Evolutionary conservation across 2,329 filamentous ascomycete species (phyloP).

Genomic region (Emergomyces orientalis): DNA sequence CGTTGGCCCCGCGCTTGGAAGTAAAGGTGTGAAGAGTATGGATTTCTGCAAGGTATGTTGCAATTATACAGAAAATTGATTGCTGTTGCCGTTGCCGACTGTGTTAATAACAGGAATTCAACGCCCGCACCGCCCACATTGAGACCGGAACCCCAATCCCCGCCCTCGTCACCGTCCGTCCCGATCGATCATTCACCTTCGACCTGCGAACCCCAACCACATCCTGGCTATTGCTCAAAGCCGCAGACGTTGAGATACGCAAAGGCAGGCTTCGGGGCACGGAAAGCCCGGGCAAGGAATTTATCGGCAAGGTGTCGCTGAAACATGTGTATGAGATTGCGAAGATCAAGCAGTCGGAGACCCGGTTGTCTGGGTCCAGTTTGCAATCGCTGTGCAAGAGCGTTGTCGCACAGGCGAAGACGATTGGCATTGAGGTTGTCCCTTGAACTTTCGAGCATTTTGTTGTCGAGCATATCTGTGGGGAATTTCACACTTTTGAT

Average conservation of each 20-base stretch:
- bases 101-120: constrained; percentile 70
- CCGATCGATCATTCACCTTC: constrained; percentile 88
- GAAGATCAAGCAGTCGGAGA: constrained; percentile 80
- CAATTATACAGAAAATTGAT: constrained; percentile 9
- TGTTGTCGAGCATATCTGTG: neutral
- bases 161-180: constrained; percentile 80
- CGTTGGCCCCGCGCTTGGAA: constrained; percentile 90
- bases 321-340: constrained; percentile 98
- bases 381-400: constrained; percentile 64
- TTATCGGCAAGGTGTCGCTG: constrained; percentile 73
- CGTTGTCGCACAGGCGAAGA: constrained; percentile 65
- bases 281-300: constrained; percentile 62
- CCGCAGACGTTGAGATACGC: constrained; percentile 60
- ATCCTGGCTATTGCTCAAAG: constrained; percentile 76
- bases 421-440: constrained; percentile 63
- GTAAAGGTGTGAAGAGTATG: constrained; percentile 98
- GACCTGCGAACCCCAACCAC: constrained; percentile 92
- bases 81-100: neutral
- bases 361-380: constrained; percentile 60
- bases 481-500: neutral
- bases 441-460: constrained; percentile 36
- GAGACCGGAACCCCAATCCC: constrained; percentile 75
- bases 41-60: constrained; percentile 87
- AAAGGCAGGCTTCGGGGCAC: constrained; percentile 72
- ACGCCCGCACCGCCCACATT: constrained; percentile 83